Conservation (phyloP, 2,329 filamentous ascomycete species). For the Magnaporthiopsis poae region DNA sequence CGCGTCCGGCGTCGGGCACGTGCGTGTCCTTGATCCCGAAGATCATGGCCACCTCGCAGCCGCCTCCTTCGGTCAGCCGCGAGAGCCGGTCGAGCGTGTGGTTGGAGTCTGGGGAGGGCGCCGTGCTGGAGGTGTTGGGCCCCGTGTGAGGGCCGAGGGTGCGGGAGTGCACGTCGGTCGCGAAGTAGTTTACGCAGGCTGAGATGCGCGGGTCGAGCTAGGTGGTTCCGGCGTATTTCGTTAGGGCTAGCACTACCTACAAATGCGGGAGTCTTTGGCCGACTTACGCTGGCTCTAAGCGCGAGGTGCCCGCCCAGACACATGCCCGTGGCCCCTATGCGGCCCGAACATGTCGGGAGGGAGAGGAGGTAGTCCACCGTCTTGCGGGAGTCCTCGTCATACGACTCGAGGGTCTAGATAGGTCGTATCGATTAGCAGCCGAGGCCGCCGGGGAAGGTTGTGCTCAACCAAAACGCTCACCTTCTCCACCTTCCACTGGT, state of each 20-base stretch:
- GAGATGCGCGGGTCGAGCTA: constrained; percentile 64
- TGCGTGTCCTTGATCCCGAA: constrained; percentile 88
- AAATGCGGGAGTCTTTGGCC: background rate
- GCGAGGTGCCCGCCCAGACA: constrained; percentile 85
- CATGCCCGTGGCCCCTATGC: constrained; percentile 76
- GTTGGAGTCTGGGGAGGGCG: constrained; percentile 27
- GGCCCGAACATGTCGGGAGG: constrained; percentile 69
- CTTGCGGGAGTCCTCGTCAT: constrained; percentile 67
- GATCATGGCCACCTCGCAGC: constrained; percentile 67
- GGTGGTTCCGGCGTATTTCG: background rate
- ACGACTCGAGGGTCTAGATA: constrained; percentile 63
- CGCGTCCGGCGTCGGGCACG: constrained; percentile 71
- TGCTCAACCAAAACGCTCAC: constrained; percentile 25
- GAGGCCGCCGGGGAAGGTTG: background rate
- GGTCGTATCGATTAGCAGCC: background rate
- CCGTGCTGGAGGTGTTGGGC: constrained; percentile 36
- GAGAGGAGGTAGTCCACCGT: constrained; percentile 61
- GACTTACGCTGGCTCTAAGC: constrained; percentile 43
- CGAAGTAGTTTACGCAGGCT: constrained; percentile 79
- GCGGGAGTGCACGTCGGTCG: constrained; percentile 76
- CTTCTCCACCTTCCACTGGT: constrained; percentile 76
- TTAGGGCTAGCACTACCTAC: background rate
- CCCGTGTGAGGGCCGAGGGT: constrained; percentile 55
- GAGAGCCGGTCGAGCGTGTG: constrained; percentile 46
- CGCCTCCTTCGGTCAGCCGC: constrained; percentile 51